phyloP scores from a whole-genome alignment of 176 grass and related monocot genomes.

The Juncus effusus region DNA sequence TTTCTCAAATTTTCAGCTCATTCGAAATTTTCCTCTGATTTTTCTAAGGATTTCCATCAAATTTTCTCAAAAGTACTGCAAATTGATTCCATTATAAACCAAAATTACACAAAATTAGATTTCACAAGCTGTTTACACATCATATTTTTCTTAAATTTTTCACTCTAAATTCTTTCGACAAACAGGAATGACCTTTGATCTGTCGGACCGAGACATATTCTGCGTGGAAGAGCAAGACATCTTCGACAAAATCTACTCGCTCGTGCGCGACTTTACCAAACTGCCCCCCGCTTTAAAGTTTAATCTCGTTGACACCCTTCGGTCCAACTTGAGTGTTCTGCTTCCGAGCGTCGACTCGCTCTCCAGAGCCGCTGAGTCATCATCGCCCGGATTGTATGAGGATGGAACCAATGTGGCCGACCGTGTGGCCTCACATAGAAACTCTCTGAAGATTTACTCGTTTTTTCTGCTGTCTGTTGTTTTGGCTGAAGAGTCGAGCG shows the following conservation, averaged over 20 bases:
- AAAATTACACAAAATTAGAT: not conserved
- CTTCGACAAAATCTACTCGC: slow-evolving; percentile 75
- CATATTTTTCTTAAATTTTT: too few species aligned
- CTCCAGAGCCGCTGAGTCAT: slow-evolving; percentile 47
- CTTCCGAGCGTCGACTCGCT: slow-evolving; percentile 85
- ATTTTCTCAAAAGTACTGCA: not conserved
- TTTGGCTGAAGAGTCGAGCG: slow-evolving; percentile 38
- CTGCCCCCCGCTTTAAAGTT: slow-evolving; percentile 72
- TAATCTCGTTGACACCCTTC: slow-evolving; percentile 86
- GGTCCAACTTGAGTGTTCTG: slow-evolving; percentile 89
- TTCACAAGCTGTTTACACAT: not conserved
- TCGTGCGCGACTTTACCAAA: slow-evolving; percentile 58
- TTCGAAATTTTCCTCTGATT: too few species aligned
- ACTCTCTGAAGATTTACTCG: slow-evolving; percentile 84
- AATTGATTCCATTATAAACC: not conserved
- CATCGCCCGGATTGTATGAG: slow-evolving; percentile 33
- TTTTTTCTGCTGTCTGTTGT: slow-evolving; percentile 82
- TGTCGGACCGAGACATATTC: slow-evolving; percentile 87
- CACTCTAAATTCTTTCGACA: slow-evolving; percentile 7
- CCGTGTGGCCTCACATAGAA: slow-evolving; percentile 71
- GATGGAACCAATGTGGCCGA: slow-evolving; percentile 36
- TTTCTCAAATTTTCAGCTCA: too few species aligned
- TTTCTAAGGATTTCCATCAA: too few species aligned
- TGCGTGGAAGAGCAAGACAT: slow-evolving; percentile 93
- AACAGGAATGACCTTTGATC: slow-evolving; percentile 77